Base-by-base conservation (phyloP, 345 rosid species). In the Aquilaria malaccensis region DNA sequence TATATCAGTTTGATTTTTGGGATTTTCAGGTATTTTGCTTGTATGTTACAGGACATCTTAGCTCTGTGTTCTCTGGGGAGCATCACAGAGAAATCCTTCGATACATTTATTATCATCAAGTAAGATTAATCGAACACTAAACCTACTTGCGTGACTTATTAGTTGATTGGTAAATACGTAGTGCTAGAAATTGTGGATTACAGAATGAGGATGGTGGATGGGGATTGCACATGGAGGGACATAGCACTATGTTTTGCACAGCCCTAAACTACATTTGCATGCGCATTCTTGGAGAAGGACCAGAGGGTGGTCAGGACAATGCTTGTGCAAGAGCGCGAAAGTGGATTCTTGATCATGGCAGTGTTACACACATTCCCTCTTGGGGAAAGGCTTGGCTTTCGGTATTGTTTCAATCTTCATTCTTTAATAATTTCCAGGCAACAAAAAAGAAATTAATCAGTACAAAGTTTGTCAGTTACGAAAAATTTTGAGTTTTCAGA, bases 341-440 rank as follows among this genome's bases (percentile, higher is more conserved):
- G 53, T 81, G 86, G 86, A 81, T 81, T 43, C 86, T 72, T 60
- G 71, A 49, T 29, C 86, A 63, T 41, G 81, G 83, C 61, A 73
- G 78, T 54, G 74, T 70, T 13, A 67, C 68, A 2, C 70, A 66
- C 56, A 79, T 76, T 51, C 76, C 86, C 10, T 79, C 86, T 55
- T 81, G 86, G 83, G 86, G 83, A 33, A 81, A 81, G 55, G 69
- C 79, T 52, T 81, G 86, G 86, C 83, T 81, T 61, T 74, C 86
- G 55, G 83, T 74, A 59, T 48, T 33, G 11, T 30, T 37, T 37
- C 67, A 7, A 37, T 37, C 43, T 3, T 37, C 43, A 37, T 37
- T 37, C 3, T 3, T 3, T 37, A 3, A 37, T 3, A 3, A 37
- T 7, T 37, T 37, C 43, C 7, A 37, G 7, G 3, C 7, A 37